These are phyloP conservation scores for Penicillium frequentans DNA, from an alignment of 2,329 filamentous ascomycete genomes.

Conservation along the genomic window DNA sequence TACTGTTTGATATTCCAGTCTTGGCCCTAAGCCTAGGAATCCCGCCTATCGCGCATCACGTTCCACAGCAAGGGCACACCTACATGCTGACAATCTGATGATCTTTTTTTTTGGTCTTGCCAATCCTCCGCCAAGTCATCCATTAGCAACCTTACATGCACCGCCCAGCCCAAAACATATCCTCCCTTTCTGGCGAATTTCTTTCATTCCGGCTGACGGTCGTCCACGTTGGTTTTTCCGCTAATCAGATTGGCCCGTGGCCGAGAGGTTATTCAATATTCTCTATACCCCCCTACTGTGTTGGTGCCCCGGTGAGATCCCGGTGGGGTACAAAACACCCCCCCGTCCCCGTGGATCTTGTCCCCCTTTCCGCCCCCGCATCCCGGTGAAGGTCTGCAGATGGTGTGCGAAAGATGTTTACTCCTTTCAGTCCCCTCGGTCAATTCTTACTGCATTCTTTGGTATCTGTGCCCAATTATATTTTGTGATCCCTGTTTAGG, in stretches of 20 bases:
- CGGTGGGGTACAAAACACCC: slow-evolving; percentile 4
- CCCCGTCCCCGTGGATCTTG: background rate
- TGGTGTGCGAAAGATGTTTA: slow-evolving; percentile 6
- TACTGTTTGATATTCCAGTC: slow-evolving; percentile 23
- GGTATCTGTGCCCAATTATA: slow-evolving; percentile 3
- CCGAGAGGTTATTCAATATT: background rate
- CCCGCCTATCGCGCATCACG: slow-evolving; percentile 10
- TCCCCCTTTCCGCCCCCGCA: slow-evolving; percentile 16
- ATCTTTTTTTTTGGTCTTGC: slow-evolving; percentile 6
- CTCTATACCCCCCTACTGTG: slow-evolving; percentile 1
- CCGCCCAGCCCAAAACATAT: background rate
- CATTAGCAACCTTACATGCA: slow-evolving; percentile 4
- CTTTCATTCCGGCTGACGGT: background rate
- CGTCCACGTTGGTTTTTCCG: slow-evolving; percentile 10
- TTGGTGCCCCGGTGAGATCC: slow-evolving; percentile 15
- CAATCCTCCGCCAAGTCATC: slow-evolving; percentile 7
- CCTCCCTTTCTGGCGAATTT: background rate
- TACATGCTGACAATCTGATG: slow-evolving; percentile 4
- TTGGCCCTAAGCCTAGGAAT: slow-evolving; percentile 20
- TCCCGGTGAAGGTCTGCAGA: slow-evolving; percentile 17
- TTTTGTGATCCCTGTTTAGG: background rate
- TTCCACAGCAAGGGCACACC: slow-evolving; percentile 12
- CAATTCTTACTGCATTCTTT: background rate
- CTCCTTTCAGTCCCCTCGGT: background rate
- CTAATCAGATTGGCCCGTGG: slow-evolving; percentile 11